These are phyloP conservation scores for Orbilia ellipsospora DNA, from an alignment of 2,329 filamentous ascomycete genomes.

Conservation along the genomic window DNA sequence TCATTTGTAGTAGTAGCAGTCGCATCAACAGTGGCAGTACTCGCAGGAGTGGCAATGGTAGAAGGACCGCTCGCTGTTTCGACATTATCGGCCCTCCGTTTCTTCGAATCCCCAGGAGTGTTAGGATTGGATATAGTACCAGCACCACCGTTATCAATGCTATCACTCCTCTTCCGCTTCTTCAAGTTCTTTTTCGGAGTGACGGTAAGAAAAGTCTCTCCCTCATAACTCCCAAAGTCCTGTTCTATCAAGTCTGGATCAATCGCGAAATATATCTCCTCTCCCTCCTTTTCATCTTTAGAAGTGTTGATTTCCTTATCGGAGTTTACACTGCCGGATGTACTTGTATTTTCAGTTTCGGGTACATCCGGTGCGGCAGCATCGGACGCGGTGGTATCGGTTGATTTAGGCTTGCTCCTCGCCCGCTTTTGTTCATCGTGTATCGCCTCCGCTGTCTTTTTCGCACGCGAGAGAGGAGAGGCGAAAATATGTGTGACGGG, in stretches of 20 bases:
- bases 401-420: background rate
- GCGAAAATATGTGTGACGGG: constrained; percentile 78
- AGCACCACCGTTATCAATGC: constrained; percentile 52
- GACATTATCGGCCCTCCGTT: constrained; percentile 53
- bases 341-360: constrained; percentile 61
- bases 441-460: constrained; percentile 76
- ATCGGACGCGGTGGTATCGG: background rate
- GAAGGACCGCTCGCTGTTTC: constrained; percentile 56
- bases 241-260: constrained; percentile 73
- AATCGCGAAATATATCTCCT: constrained; percentile 27
- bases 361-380: constrained; percentile 36
- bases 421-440: constrained; percentile 62
- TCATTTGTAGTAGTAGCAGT: constrained; percentile 7
- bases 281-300: constrained; percentile 2
- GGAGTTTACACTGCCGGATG: constrained; percentile 60
- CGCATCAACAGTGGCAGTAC: background rate
- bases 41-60: background rate
- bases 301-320: background rate
- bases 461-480: constrained; percentile 80
- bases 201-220: constrained; percentile 67
- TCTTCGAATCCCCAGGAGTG: constrained; percentile 30
- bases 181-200: constrained; percentile 42
- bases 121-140: background rate
- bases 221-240: constrained; percentile 78
- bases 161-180: constrained; percentile 61